Evolutionary conservation across 177 flowering plant species (phyloP).

Genomic region (Vitis hybrid): DNA sequence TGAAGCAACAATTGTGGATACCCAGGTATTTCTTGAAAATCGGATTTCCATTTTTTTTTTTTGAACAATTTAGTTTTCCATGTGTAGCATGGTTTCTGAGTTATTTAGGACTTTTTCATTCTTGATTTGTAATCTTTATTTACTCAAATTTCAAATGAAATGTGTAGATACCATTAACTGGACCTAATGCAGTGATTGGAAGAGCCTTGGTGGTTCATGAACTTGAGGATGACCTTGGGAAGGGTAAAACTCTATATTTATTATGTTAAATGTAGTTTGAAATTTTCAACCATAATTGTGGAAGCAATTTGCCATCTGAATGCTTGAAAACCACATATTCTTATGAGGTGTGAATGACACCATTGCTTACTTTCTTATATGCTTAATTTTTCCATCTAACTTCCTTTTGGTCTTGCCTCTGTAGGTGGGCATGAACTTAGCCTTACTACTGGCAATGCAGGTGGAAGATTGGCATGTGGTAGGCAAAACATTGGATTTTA

Average conservation of each 20-base stretch:
- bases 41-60: neutral
- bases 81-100: neutral
- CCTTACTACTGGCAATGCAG: slow-evolving; percentile 89
- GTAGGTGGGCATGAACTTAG: slow-evolving; percentile 97
- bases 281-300: neutral
- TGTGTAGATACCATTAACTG: slow-evolving; percentile 79
- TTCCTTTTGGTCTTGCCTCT: slow-evolving; percentile 10
- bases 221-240: slow-evolving; percentile 97
- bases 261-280: neutral
- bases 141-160: slow-evolving; percentile 3
- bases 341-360: no score
- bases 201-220: slow-evolving; percentile 97
- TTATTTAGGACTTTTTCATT: neutral
- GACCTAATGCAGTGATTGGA: slow-evolving; percentile 83
- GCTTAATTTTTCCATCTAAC: neutral
- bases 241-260: slow-evolving; percentile 48
- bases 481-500: slow-evolving; percentile 23
- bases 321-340: neutral
- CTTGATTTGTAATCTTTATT: neutral
- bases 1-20: slow-evolving; percentile 85
- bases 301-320: neutral
- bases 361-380: neutral
- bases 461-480: slow-evolving; percentile 98
- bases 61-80: neutral
- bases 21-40: slow-evolving; percentile 49